These are phyloP conservation scores for Clonostachys solani DNA, from an alignment of 2,329 filamentous ascomycete species.

Conservation along the genomic window DNA sequence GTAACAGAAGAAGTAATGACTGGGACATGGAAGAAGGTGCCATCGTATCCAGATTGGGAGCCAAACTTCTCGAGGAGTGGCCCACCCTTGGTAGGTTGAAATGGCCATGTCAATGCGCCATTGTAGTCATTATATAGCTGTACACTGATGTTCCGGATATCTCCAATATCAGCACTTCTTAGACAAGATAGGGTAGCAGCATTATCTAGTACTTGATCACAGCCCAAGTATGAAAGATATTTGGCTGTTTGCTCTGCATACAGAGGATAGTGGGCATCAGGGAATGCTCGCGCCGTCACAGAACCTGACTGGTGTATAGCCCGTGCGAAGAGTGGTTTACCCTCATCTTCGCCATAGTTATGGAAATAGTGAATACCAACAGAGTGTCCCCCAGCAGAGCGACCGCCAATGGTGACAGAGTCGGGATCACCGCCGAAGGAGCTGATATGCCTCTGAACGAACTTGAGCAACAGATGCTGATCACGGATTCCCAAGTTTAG, in stretches of 20 bases:
- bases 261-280: conserved; percentile 22
- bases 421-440: conserved; percentile 48
- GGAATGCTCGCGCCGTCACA: conserved; percentile 27
- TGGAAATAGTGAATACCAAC: conserved; percentile 31
- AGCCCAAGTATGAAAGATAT: conserved; percentile 19
- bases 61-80: conserved; percentile 40
- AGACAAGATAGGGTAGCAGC: conserved; percentile 30
- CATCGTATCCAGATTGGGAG: conserved; percentile 30
- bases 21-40: conserved; percentile 27
- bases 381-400: conserved; percentile 43
- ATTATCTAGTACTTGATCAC: conserved; percentile 15
- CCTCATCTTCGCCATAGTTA: conserved; percentile 21
- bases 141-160: conserved; percentile 28
- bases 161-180: conserved; percentile 22
- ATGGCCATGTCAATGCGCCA: conserved; percentile 39
- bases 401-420: conserved; percentile 49
- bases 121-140: conserved; percentile 29
- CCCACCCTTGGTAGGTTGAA: conserved; percentile 40
- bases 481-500: conserved; percentile 51
- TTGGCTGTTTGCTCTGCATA: conserved; percentile 23
- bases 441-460: conserved; percentile 47
- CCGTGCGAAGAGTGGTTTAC: conserved; percentile 21
- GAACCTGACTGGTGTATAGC: conserved; percentile 30
- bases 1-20: conserved; percentile 28
- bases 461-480: conserved; percentile 45